Evolutionary conservation across 352 stramenopile genomes (phyloP).

Genomic region (Phytophthora crassamura): DNA sequence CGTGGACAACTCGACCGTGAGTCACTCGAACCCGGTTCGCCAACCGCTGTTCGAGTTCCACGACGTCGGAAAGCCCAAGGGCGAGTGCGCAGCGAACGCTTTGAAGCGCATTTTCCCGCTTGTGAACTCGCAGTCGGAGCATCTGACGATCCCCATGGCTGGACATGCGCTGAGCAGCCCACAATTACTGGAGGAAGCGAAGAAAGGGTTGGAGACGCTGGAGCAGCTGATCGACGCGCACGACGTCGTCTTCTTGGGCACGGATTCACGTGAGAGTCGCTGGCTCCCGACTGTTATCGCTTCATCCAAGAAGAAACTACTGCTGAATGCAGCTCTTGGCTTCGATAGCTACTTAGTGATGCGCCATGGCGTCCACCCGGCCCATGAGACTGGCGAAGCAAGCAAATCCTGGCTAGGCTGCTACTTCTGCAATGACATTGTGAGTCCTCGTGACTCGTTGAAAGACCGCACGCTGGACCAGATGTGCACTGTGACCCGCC

Average conservation of each 20-base stretch:
- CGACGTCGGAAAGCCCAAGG: slow-evolving; percentile 96
- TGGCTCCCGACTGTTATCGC: slow-evolving; percentile 98
- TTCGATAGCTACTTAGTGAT: slow-evolving; percentile 99
- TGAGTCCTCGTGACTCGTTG: slow-evolving; percentile 97
- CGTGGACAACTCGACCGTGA: slow-evolving; percentile 97
- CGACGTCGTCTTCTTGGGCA: slow-evolving; percentile 98
- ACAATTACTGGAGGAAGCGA: slow-evolving; percentile 66
- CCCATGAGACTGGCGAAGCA: slow-evolving; percentile 3
- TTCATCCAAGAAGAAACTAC: slow-evolving; percentile 91
- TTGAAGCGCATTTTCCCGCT: slow-evolving; percentile 94
- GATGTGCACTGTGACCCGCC: slow-evolving; percentile 99
- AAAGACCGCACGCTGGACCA: slow-evolving; percentile 98
- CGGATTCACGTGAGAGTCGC: slow-evolving; percentile 97
- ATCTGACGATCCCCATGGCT: slow-evolving; percentile 99
- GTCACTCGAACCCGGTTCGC: slow-evolving; percentile 98
- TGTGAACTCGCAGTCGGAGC: slow-evolving; percentile 85
- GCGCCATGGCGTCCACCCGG: slow-evolving; percentile 89
- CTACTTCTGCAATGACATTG: slow-evolving; percentile 99
- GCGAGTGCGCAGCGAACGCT: slow-evolving; percentile 91
- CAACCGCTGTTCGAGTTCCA: slow-evolving; percentile 97
- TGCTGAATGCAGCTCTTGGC: slow-evolving; percentile 83
- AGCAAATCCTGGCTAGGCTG: slow-evolving; percentile 84
- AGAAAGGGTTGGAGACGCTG: slow-evolving; percentile 78
- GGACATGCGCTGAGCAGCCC: slow-evolving; percentile 90
- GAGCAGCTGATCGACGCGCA: slow-evolving; percentile 91